A percentile compares a stretch with the other conserved stretches of the same genome.
Conservation (phyloP, 768 basidiomycete species). For the Kwoniella shandongensis region DNA sequence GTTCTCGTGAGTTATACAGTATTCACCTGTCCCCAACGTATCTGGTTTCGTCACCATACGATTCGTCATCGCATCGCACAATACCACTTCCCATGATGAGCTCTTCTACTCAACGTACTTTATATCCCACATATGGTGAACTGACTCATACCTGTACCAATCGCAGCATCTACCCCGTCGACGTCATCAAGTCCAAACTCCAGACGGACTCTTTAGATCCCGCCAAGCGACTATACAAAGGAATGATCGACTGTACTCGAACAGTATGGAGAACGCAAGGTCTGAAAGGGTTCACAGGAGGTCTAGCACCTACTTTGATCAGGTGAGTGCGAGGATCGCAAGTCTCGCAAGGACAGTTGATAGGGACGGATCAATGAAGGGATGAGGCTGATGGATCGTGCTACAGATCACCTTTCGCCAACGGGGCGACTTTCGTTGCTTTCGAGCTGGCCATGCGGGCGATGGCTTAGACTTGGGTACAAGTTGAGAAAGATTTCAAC, state of each 20-base stretch:
- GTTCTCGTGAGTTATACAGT: slow-evolving; percentile 27
- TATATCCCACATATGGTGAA: too few relatives aligned
- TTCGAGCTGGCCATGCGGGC: slow-evolving; percentile 85
- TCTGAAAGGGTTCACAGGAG: slow-evolving; percentile 79
- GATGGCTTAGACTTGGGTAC: slow-evolving; percentile 25
- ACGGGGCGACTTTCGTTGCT: slow-evolving; percentile 93
- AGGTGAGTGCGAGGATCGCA: slow-evolving; percentile 56
- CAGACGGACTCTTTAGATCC: slow-evolving; percentile 77
- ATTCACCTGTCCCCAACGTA: not conserved
- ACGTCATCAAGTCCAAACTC: slow-evolving; percentile 94
- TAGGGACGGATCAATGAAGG: not conserved
- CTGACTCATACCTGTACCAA: not conserved
- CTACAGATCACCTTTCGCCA: slow-evolving; percentile 87
- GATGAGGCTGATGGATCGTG: not conserved
- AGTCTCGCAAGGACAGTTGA: not conserved
- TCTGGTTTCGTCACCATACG: not conserved
- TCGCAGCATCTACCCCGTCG: slow-evolving; percentile 84
- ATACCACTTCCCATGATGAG: too few relatives aligned
- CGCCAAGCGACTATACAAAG: slow-evolving; percentile 73
- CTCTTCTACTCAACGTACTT: too few relatives aligned
- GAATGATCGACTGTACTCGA: slow-evolving; percentile 76
- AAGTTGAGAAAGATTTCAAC: not conserved
- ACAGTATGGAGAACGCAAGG: slow-evolving; percentile 84
- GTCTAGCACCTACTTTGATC: slow-evolving; percentile 88
- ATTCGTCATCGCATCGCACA: too few relatives aligned